phyloP scores from a whole-genome alignment of 495 filamentous ascomycete genomes.

The Xylaria sp. region DNA sequence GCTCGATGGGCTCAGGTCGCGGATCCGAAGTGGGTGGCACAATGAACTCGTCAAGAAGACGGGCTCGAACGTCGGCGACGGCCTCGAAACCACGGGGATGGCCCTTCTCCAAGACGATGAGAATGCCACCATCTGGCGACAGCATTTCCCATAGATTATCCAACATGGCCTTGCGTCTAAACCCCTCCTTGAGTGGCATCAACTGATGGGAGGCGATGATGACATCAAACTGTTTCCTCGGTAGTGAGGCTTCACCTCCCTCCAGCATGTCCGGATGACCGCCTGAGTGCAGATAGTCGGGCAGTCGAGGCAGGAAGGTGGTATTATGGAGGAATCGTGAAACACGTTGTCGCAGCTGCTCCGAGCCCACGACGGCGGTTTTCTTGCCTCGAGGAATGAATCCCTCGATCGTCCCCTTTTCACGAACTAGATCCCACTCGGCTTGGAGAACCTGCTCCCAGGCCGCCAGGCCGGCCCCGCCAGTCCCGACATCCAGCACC shows the following conservation, averaged over 20 bases:
- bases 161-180: conserved; percentile 74
- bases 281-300: conserved; percentile 79
- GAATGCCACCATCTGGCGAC: conserved; percentile 81
- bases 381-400: conserved; percentile 54
- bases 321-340: conserved; percentile 84
- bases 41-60: conserved; percentile 78
- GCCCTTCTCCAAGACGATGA: conserved; percentile 91
- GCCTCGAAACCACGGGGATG: conserved; percentile 91
- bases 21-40: conserved; percentile 63
- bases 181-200: conserved; percentile 72
- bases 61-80: conserved; percentile 79
- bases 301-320: conserved; percentile 87
- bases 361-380: conserved; percentile 57
- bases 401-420: conserved; percentile 50
- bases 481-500: conserved; percentile 84
- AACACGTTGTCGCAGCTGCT: conserved; percentile 72
- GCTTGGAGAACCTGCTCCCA: conserved; percentile 84
- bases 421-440: conserved; percentile 73
- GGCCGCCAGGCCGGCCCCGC: conserved; percentile 82
- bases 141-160: conserved; percentile 90
- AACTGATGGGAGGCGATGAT: conserved; percentile 88
- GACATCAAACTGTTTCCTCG: conserved; percentile 83
- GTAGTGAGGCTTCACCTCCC: conserved; percentile 47
- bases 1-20: conserved; percentile 39
- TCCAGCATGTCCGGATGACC: conserved; percentile 51